Conservation (phyloP, 2,329 filamentous ascomycete genomes). For the Alternaria sp. region DNA sequence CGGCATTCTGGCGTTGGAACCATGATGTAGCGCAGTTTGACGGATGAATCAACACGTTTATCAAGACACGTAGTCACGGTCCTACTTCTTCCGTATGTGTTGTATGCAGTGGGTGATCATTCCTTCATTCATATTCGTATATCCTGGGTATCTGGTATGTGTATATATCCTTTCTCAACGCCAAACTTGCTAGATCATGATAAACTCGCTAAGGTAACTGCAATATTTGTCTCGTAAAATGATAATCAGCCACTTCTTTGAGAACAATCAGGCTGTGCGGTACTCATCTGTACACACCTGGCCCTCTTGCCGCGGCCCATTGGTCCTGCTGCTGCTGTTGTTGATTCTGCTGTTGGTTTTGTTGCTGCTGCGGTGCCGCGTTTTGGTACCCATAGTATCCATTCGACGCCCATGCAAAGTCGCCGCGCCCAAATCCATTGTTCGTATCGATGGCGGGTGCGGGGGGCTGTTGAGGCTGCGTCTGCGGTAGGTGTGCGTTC, state of each 20-base stretch:
- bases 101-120: neutral
- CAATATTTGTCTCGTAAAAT: neutral
- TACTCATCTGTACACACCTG: slow-evolving; percentile 31
- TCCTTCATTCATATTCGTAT: neutral
- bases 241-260: neutral
- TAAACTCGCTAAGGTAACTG: neutral
- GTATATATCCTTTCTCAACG: neutral
- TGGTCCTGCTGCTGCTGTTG: slow-evolving; percentile 31
- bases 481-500: slow-evolving; percentile 16
- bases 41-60: neutral
- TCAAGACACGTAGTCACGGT: neutral
- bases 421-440: slow-evolving; percentile 29
- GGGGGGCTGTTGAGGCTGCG: slow-evolving; percentile 27
- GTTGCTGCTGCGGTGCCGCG: slow-evolving; percentile 18
- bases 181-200: neutral
- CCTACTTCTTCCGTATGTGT: neutral
- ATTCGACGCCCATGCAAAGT: slow-evolving; percentile 32
- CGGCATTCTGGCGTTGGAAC: slow-evolving; percentile 9
- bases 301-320: slow-evolving; percentile 28
- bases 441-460: slow-evolving; percentile 21
- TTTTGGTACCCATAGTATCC: slow-evolving; percentile 37
- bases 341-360: slow-evolving; percentile 23
- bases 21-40: neutral
- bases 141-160: neutral
- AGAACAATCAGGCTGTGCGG: neutral